phyloP scores from a whole-genome alignment of 768 basidiomycete genomes.

The Favolaschia claudopus region DNA sequence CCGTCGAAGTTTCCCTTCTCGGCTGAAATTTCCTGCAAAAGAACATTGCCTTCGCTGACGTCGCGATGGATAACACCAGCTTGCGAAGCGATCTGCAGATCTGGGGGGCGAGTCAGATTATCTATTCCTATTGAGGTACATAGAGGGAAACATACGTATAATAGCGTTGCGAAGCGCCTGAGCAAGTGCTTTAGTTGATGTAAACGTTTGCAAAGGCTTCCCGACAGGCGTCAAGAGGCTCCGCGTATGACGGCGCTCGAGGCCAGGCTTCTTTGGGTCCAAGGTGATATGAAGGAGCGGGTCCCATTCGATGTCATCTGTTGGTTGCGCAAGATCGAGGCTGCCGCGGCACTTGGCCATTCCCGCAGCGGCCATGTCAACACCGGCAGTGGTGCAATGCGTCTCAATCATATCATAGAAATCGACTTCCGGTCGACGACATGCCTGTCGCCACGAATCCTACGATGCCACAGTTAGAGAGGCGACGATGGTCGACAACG shows the following conservation, averaged over 20 bases:
- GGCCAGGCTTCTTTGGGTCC: not conserved
- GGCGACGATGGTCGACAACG: no score
- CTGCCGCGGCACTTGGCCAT: slow-evolving; percentile 5
- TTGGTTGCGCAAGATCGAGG: no score
- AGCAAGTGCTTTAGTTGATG: not conserved
- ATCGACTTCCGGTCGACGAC: slow-evolving; percentile 7
- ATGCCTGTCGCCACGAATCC: slow-evolving; percentile 1
- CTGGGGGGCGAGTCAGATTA: not conserved
- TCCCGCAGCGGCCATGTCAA: not conserved
- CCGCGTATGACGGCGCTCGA: slow-evolving; percentile 5
- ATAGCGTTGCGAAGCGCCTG: not conserved
- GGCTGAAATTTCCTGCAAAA: not conserved
- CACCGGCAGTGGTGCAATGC: not conserved
- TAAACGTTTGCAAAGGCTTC: not conserved
- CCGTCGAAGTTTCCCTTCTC: not conserved
- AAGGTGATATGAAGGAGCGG: not conserved
- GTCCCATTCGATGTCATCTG: no score
- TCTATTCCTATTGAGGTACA: not conserved
- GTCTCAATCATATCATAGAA: not conserved
- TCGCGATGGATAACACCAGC: slow-evolving; percentile 13
- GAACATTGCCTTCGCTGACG: slow-evolving; percentile 8
- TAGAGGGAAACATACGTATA: not conserved
- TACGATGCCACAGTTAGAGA: no score
- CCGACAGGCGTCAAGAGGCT: slow-evolving; percentile 8
- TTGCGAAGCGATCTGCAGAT: not conserved